A percentile compares a stretch with the other conserved stretches of the same genome.
Conservation (phyloP, 495 filamentous ascomycete genomes). For the Podospora didyma region DNA sequence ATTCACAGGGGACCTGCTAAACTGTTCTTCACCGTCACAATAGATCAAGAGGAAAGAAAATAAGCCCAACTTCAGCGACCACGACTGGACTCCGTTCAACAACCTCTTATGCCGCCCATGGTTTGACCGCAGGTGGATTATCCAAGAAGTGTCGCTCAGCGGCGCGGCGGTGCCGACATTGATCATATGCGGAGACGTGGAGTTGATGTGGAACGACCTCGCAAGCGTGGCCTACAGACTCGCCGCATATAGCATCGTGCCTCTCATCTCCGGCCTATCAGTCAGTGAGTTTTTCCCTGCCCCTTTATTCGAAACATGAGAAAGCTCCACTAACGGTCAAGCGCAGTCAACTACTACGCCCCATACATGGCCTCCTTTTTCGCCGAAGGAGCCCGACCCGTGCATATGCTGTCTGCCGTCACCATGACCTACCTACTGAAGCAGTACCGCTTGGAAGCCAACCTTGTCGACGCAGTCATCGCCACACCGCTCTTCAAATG, state of each 20-base stretch:
- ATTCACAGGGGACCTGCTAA: no score
- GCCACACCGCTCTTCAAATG: slow-evolving; percentile 10
- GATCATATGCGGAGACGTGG: slow-evolving; percentile 12
- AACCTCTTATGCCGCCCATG: slow-evolving; percentile 18
- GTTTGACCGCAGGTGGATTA: slow-evolving; percentile 27
- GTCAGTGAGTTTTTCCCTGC: slow-evolving; percentile 5
- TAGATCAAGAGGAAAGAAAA: slow-evolving; percentile 4
- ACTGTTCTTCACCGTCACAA: no score
- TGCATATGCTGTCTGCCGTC: slow-evolving; percentile 2
- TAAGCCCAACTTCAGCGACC: slow-evolving; percentile 15
- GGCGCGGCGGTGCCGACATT: slow-evolving; percentile 6
- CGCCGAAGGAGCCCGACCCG: neutral
- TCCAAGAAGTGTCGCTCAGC: slow-evolving; percentile 24
- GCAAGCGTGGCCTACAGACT: slow-evolving; percentile 13
- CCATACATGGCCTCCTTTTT: slow-evolving; percentile 8
- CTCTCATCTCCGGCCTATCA: slow-evolving; percentile 2
- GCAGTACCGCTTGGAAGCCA: neutral
- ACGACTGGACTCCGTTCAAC: slow-evolving; percentile 16
- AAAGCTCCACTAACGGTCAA: no score
- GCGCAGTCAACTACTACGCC: neutral
- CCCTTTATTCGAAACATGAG: no score
- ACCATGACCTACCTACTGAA: slow-evolving; percentile 11
- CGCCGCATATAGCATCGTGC: slow-evolving; percentile 11
- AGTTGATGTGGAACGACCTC: slow-evolving; percentile 22
- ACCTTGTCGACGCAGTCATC: slow-evolving; percentile 1